Evolutionary conservation across 345 rosid species (phyloP).

Genomic region (Mallotus nudiflorus): DNA sequence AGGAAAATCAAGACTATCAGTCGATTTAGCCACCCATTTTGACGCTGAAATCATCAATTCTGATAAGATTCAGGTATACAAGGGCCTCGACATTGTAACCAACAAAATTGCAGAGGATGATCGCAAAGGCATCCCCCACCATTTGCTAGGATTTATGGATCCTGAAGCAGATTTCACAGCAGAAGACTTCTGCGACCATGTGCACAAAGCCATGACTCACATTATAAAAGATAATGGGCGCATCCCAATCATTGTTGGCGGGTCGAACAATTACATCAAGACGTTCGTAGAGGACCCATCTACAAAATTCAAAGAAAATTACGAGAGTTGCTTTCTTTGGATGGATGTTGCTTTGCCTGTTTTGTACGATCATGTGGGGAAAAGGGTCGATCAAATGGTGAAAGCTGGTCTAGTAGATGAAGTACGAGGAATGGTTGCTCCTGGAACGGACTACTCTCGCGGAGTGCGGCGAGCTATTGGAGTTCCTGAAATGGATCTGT

Average conservation of each 20-base stretch:
- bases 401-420: constrained; percentile 32
- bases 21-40: constrained; percentile 33
- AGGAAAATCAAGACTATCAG: constrained; percentile 40
- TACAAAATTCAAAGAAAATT: constrained; percentile 13
- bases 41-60: constrained; percentile 35
- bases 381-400: constrained; percentile 39
- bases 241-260: constrained; percentile 35
- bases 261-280: constrained; percentile 38
- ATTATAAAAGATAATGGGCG: constrained; percentile 13
- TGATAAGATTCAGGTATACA: constrained; percentile 40
- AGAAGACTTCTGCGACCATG: constrained; percentile 25
- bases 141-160: constrained; percentile 30
- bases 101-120: constrained; percentile 34
- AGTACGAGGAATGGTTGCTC: constrained; percentile 23
- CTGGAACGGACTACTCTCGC: constrained; percentile 21
- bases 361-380: constrained; percentile 22
- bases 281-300: constrained; percentile 23
- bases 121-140: constrained; percentile 43
- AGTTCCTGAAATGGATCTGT: constrained; percentile 33
- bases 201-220: constrained; percentile 6
- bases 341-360: constrained; percentile 32
- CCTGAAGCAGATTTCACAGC: constrained; percentile 32
- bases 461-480: constrained; percentile 41
- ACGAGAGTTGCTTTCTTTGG: constrained; percentile 35
- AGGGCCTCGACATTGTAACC: constrained; percentile 36